Conservation (phyloP, 2,329 filamentous ascomycete genomes). For the Metarhizium rileyi region DNA sequence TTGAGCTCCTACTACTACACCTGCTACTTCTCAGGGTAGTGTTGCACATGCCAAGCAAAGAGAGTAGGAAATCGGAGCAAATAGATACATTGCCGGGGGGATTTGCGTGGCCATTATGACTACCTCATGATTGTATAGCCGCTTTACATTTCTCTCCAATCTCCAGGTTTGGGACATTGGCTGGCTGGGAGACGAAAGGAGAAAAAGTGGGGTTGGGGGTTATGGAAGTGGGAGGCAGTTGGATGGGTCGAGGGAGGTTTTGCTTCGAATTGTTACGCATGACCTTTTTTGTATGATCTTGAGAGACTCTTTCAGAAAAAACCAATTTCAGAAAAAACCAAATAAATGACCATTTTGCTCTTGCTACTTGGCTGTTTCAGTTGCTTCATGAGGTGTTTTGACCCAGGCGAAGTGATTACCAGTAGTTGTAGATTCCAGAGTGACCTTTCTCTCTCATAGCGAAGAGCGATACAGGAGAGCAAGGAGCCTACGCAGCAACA, state of each 20-base stretch:
- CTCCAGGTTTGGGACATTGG: neutral
- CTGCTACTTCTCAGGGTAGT: too few species aligned
- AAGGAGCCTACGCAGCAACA: too few species aligned
- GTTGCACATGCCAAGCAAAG: neutral
- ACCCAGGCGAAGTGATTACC: too few species aligned
- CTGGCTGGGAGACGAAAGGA: neutral
- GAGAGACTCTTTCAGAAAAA: neutral
- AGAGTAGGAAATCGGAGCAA: neutral
- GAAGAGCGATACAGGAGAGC: too few species aligned
- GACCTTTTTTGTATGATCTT: conserved; percentile 10
- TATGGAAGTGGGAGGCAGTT: neutral
- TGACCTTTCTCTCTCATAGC: too few species aligned
- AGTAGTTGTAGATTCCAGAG: too few species aligned
- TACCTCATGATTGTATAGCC: neutral
- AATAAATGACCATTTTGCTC: conserved; percentile 4
- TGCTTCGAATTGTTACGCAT: neutral
- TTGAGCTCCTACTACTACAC: neutral
- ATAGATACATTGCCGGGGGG: neutral
- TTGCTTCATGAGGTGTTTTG: too few species aligned
- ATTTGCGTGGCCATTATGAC: neutral
- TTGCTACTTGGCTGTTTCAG: neutral
- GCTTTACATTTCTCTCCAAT: neutral
- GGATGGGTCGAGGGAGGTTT: conserved; percentile 2
- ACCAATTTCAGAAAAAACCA: neutral
- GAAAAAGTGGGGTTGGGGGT: neutral